Conservation (phyloP, 2,329 filamentous ascomycete genomes). For the Aspergillus niger region DNA sequence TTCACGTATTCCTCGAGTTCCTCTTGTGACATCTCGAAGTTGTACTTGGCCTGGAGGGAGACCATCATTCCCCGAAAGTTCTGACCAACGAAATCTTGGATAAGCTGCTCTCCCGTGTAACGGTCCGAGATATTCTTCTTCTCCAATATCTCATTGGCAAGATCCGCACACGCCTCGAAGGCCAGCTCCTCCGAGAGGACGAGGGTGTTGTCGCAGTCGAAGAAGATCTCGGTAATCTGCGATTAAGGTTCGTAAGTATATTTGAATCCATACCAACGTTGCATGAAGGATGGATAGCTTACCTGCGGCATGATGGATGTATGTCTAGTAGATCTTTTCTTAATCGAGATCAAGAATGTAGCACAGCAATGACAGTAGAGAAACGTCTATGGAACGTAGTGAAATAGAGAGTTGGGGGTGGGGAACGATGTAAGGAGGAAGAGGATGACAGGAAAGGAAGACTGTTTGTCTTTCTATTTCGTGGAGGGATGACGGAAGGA, state of each 20-base stretch:
- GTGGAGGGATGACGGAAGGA: neutral
- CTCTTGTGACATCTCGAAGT: constrained; percentile 67
- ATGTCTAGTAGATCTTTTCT: constrained; percentile 2
- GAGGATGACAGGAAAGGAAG: neutral
- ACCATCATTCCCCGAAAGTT: constrained; percentile 93
- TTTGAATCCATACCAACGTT: constrained; percentile 7
- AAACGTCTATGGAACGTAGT: neutral
- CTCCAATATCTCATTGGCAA: constrained; percentile 82
- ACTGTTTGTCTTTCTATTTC: neutral
- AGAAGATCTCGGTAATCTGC: constrained; percentile 70
- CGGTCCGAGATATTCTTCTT: constrained; percentile 64
- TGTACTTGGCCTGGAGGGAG: constrained; percentile 72
- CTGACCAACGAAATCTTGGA: constrained; percentile 85
- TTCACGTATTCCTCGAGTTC: constrained; percentile 75
- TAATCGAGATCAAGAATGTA: neutral
- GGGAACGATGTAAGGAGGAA: neutral
- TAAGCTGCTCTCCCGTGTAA: constrained; percentile 77
- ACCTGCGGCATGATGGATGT: constrained; percentile 39
- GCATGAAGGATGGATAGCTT: constrained; percentile 1
- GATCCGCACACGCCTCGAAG: constrained; percentile 85
- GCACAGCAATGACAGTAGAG: neutral
- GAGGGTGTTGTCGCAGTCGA: constrained; percentile 84
- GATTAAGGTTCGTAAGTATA: constrained; percentile 17
- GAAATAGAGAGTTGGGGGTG: constrained; percentile 5
- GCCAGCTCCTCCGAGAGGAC: constrained; percentile 88